phyloP scores from a whole-genome alignment of 1,139 yeast genomes.

The Candida glucosophila region DNA sequence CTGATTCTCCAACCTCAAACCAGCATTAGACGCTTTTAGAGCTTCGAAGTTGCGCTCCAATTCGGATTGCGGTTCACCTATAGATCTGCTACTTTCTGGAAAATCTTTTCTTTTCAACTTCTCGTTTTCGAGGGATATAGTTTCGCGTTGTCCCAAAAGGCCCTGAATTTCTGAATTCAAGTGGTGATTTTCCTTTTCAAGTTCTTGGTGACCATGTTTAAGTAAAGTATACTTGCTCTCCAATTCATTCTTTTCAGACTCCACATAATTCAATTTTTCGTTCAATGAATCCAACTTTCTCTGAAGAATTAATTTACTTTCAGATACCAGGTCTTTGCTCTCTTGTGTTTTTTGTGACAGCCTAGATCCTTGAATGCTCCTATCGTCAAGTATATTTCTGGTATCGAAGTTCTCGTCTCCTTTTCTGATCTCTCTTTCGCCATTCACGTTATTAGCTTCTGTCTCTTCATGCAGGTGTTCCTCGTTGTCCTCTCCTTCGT shows the following conservation, averaged over 20 bases:
- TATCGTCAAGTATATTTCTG: not conserved
- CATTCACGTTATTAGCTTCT: conserved; percentile 1
- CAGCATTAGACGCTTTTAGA: conserved; percentile 24
- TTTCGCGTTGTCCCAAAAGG: too few relatives aligned
- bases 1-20: conserved; percentile 33
- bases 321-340: too few relatives aligned
- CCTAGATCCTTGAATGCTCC: not conserved
- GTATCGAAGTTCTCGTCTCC: conserved; percentile 1
- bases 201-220: conserved; percentile 16
- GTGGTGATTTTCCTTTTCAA: conserved; percentile 14
- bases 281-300: conserved; percentile 10
- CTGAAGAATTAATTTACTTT: too few relatives aligned
- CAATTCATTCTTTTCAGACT: conserved; percentile 11
- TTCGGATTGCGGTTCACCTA: conserved; percentile 1
- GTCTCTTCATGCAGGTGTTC: conserved; percentile 1
- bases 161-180: conserved; percentile 16
- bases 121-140: conserved; percentile 10
- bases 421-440: conserved; percentile 1
- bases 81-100: conserved; percentile 3
- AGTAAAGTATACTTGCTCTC: conserved; percentile 12
- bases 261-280: conserved; percentile 5
- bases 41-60: conserved; percentile 11
- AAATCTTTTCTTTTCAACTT: conserved; percentile 5
- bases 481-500: conserved; percentile 2
- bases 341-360: not conserved